Base-by-base conservation (phyloP, 2,329 filamentous ascomycete genomes). In the Phialophora macrospora region DNA sequence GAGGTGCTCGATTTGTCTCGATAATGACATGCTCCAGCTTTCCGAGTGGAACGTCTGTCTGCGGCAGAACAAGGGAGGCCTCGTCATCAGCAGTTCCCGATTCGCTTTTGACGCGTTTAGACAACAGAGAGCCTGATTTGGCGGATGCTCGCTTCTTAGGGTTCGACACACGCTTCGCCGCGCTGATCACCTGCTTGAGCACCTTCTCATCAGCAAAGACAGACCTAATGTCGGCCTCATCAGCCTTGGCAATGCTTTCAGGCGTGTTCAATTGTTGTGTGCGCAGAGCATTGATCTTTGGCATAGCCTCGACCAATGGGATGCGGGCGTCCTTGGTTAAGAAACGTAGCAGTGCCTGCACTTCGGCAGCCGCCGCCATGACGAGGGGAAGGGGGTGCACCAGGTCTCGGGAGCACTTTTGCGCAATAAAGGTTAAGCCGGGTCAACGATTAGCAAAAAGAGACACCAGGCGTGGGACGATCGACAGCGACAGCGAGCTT, bases 1-100 rank as follows among this genome's bases (percentile, higher is more conserved):
- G 79, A 0, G 93, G 92, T 1, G 93, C 92, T 46, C 93, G 84
- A 73, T 96, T 96, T 0, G 91, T 95, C 67, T 88, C 80, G 1
- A 96, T 71, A 0, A 81, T 79, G 0, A 85, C 85, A 1, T 79
- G 76, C 14, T 81, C 80, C 4, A 96, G 85, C 7, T 82, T 78
- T 1, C 85, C 82, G 71, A 68, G 38, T 34, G 70, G 60, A 12
- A 68, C 5, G 6, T 64, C 59, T 20, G 74, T 70, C 5, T 68
- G 60, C 4, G 77, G 78, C 12, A 80, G 71, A 44, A 73, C 67
- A 11, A 80, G 73, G 2, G 72, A 65, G 9, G 70, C 69, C 70
- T 81, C 79, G 58, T 74, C 68, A 44, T 77, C 72, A 57, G 71
- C 73, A n/a, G 77, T 75, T 32, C 72, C 72, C 20, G 65, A 44